Evolutionary conservation across 78 protist genomes (phyloP).

Genomic region (Bodo saltans): DNA sequence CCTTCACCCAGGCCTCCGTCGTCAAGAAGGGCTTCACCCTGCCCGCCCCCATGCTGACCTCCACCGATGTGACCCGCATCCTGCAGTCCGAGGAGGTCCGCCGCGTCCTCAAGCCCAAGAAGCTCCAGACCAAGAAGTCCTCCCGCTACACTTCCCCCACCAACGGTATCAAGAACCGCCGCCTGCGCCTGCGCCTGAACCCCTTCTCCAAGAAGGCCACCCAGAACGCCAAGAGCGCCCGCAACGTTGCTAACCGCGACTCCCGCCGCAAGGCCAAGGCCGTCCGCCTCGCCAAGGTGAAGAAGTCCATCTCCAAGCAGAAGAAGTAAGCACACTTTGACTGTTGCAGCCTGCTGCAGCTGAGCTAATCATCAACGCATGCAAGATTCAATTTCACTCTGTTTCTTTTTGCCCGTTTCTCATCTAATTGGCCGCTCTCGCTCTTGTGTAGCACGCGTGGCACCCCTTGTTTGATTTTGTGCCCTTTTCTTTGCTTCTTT

Average conservation of each 20-base stretch:
- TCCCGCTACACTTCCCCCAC: too few species aligned
- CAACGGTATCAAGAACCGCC: conserved; percentile 6
- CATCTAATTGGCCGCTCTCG: too few species aligned
- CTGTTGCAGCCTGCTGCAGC: too few species aligned
- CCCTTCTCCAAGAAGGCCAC: conserved; percentile 71
- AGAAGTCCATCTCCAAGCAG: neutral
- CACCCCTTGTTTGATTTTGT: too few species aligned
- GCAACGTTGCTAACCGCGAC: too few species aligned
- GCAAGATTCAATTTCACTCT: too few species aligned
- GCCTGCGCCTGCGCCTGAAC: conserved; percentile 47
- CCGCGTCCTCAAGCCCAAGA: conserved; percentile 23
- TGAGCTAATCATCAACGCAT: too few species aligned
- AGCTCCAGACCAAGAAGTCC: conserved; percentile 22
- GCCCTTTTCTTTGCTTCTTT: too few species aligned
- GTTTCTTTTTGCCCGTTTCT: too few species aligned
- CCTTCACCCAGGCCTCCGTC: conserved; percentile 38
- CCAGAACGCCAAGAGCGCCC: too few species aligned
- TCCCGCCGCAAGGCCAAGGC: too few species aligned
- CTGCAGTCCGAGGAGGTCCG: conserved; percentile 93
- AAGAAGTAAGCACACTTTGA: neutral
- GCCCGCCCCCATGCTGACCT: conserved; percentile 84
- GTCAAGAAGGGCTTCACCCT: conserved; percentile 66
- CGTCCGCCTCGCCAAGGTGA: conserved; percentile 82
- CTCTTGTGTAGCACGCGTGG: too few species aligned
- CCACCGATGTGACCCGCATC: conserved; percentile 90